phyloP scores from a whole-genome alignment of 2,329 filamentous ascomycete species.

The Xylaria sp. region DNA sequence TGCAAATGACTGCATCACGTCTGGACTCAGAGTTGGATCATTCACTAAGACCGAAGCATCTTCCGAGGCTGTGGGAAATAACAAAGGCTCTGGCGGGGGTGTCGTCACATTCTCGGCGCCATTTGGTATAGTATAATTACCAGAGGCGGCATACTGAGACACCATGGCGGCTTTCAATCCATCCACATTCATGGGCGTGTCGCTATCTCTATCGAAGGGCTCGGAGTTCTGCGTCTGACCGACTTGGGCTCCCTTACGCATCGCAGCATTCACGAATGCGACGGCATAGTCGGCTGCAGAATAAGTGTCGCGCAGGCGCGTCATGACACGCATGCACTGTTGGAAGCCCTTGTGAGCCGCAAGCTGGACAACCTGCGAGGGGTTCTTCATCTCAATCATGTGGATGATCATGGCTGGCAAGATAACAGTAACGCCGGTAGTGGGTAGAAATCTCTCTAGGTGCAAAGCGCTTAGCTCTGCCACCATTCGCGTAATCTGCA shows the following conservation, averaged over 20 bases:
- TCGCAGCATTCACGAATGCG: slow-evolving; percentile 90
- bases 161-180: slow-evolving; percentile 40
- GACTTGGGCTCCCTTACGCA: slow-evolving; percentile 71
- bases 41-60: slow-evolving; percentile 19
- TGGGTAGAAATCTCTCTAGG: slow-evolving; percentile 84
- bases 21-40: slow-evolving; percentile 28
- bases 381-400: slow-evolving; percentile 89
- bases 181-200: slow-evolving; percentile 68
- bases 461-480: slow-evolving; percentile 77
- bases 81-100: slow-evolving; percentile 64
- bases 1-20: slow-evolving; percentile 26
- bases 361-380: slow-evolving; percentile 75
- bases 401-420: slow-evolving; percentile 95
- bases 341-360: slow-evolving; percentile 83
- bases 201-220: slow-evolving; percentile 57
- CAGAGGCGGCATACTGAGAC: slow-evolving; percentile 40
- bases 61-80: slow-evolving; percentile 41
- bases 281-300: slow-evolving; percentile 96
- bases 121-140: slow-evolving; percentile 29
- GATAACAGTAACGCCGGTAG: slow-evolving; percentile 89
- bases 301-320: slow-evolving; percentile 87
- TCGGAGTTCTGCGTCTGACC: slow-evolving; percentile 14
- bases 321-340: slow-evolving; percentile 92
- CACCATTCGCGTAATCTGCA: slow-evolving; percentile 86
- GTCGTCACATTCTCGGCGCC: slow-evolving; percentile 54